Conservation (phyloP, 352 stramenopile species). For the Achlya hypogyna region DNA sequence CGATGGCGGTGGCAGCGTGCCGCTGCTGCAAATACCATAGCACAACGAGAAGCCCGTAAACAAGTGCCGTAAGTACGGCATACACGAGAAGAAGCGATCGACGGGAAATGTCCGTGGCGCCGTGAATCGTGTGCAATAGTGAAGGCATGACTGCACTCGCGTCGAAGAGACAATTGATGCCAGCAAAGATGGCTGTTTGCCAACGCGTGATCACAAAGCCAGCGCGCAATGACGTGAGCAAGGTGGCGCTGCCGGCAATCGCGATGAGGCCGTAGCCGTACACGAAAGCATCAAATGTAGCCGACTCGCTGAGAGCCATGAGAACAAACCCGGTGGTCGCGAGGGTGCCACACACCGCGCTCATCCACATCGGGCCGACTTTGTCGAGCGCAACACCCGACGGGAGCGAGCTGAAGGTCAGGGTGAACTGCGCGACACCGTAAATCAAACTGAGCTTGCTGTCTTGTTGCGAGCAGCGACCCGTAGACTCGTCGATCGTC, state of each 20-base stretch:
- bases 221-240: constrained; percentile 61
- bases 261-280: constrained; percentile 53
- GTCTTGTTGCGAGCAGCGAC: constrained; percentile 9
- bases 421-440: constrained; percentile 10
- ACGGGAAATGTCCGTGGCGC: constrained; percentile 32
- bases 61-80: constrained; percentile 27
- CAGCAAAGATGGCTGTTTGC: constrained; percentile 63
- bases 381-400: constrained; percentile 14
- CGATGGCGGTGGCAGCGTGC: not conserved
- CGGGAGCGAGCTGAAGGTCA: constrained; percentile 17
- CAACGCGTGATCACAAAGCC: constrained; percentile 62
- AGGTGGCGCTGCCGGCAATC: constrained; percentile 57
- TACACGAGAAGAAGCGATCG: constrained; percentile 41
- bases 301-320: constrained; percentile 61
- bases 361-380: constrained; percentile 8
- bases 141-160: constrained; percentile 62
- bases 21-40: constrained; percentile 67
- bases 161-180: constrained; percentile 68
- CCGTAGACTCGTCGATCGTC: not conserved
- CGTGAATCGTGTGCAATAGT: constrained; percentile 43
- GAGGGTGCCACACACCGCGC: constrained; percentile 28
- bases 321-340: constrained; percentile 55
- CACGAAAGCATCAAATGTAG: constrained; percentile 59
- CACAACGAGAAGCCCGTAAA: constrained; percentile 59
- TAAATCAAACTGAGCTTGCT: constrained; percentile 9